phyloP scores from a whole-genome alignment of 75 land plant genomes.

The Pseudotsuga menziesii region DNA sequence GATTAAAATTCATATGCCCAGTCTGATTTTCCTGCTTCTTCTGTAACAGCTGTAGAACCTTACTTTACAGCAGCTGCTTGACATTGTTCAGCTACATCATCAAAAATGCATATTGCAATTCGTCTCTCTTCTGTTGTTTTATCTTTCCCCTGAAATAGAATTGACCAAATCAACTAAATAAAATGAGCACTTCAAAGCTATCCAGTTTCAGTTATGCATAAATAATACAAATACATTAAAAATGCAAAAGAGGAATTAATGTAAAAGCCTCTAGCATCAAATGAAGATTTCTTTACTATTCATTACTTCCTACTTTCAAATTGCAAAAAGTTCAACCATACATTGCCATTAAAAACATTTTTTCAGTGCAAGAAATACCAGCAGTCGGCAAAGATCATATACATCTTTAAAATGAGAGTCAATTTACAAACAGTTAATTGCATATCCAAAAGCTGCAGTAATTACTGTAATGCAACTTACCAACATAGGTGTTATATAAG shows the following conservation, averaged over 20 bases:
- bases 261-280: no score
- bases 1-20: background rate
- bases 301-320: background rate
- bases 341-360: background rate
- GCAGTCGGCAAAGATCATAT: background rate
- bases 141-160: conserved; percentile 59
- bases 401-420: background rate
- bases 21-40: background rate
- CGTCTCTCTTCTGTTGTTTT: conserved; percentile 82
- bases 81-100: conserved; percentile 90
- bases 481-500: conserved; percentile 78
- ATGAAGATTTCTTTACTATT: no score
- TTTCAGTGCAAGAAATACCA: background rate
- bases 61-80: conserved; percentile 68
- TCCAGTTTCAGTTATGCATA: background rate
- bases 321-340: background rate
- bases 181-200: background rate
- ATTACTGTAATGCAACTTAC: conserved; percentile 31
- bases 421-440: background rate
- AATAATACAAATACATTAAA: background rate
- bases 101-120: conserved; percentile 89
- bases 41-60: conserved; percentile 1
- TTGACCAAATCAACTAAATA: background rate
- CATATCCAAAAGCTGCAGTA: background rate
- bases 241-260: background rate